Evolutionary conservation across 768 basidiomycete species (phyloP).

Genomic region (Calocybe cyanea): DNA sequence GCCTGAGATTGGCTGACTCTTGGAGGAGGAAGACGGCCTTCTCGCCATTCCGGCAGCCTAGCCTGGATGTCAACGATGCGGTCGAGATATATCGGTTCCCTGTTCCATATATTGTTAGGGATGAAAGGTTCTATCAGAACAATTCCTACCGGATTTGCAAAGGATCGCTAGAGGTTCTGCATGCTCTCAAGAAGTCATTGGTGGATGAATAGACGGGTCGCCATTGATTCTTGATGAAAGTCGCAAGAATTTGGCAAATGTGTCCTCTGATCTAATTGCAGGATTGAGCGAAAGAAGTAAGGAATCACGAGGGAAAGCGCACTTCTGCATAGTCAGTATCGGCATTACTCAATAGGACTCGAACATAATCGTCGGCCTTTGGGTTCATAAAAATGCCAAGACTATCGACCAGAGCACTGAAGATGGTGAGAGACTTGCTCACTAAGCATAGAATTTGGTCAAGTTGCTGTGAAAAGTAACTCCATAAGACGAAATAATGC

Average conservation of each 20-base stretch:
- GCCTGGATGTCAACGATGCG: constrained; percentile 53
- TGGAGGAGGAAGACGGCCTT: constrained; percentile 78
- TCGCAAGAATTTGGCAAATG: constrained; percentile 62
- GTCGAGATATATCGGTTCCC: constrained; percentile 51
- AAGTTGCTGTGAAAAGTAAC: neutral
- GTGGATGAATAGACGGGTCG: constrained; percentile 59
- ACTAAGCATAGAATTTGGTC: constrained; percentile 37
- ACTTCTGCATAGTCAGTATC: constrained; percentile 87
- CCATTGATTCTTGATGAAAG: constrained; percentile 62
- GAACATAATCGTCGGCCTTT: constrained; percentile 63
- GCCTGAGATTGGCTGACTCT: constrained; percentile 80
- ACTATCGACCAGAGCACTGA: constrained; percentile 63
- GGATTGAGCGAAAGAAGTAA: constrained; percentile 1
- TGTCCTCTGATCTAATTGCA: constrained; percentile 57
- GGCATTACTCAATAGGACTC: constrained; percentile 69
- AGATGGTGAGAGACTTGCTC: constrained; percentile 67
- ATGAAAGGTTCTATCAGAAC: neutral
- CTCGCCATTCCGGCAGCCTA: constrained; percentile 65
- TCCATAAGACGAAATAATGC: constrained; percentile 21
- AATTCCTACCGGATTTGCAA: constrained; percentile 51
- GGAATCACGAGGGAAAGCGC: constrained; percentile 11
- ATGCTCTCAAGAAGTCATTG: constrained; percentile 52
- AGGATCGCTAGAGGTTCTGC: constrained; percentile 48
- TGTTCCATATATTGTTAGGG: constrained; percentile 21
- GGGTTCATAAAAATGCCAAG: constrained; percentile 65